phyloP scores from a whole-genome alignment of 1,284 basidiomycete genomes.

The Malassezia cuniculi region DNA sequence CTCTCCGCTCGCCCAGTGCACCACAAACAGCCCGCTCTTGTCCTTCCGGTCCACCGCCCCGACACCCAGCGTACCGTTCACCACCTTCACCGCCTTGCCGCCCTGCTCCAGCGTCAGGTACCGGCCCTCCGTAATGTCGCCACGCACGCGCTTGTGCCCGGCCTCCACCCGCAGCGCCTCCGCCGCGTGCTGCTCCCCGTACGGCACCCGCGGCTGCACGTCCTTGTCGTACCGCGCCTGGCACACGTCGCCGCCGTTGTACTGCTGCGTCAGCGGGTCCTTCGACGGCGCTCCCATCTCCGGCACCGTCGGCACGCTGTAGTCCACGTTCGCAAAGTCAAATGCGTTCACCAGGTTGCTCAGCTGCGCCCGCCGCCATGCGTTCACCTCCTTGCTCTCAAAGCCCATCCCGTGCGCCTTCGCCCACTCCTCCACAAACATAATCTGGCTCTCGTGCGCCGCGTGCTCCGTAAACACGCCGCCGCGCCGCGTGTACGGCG shows the following conservation, averaged over 20 bases:
- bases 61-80: too few species aligned
- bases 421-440: conserved; percentile 36
- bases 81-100: conserved; percentile 17
- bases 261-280: conserved; percentile 14
- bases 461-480: conserved; percentile 29
- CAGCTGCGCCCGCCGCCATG: conserved; percentile 29
- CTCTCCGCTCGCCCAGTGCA: too few species aligned
- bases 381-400: conserved; percentile 18
- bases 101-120: conserved; percentile 22
- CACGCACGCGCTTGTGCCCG: conserved; percentile 26
- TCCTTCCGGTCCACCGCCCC: background rate
- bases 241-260: conserved; percentile 17
- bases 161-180: conserved; percentile 15
- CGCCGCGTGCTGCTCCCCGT: conserved; percentile 3
- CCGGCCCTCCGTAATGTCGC: conserved; percentile 28
- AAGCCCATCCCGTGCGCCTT: conserved; percentile 27
- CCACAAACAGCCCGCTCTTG: conserved; percentile 9
- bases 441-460: conserved; percentile 29
- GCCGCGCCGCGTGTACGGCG: conserved; percentile 29
- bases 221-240: background rate
- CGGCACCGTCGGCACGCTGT: conserved; percentile 10
- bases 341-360: conserved; percentile 28
- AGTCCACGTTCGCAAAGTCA: conserved; percentile 24
- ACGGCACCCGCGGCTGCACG: conserved; percentile 11
- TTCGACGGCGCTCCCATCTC: conserved; percentile 12